Conservation (phyloP, 1,284 basidiomycete genomes). For the Moesziomyces globuligerus region DNA sequence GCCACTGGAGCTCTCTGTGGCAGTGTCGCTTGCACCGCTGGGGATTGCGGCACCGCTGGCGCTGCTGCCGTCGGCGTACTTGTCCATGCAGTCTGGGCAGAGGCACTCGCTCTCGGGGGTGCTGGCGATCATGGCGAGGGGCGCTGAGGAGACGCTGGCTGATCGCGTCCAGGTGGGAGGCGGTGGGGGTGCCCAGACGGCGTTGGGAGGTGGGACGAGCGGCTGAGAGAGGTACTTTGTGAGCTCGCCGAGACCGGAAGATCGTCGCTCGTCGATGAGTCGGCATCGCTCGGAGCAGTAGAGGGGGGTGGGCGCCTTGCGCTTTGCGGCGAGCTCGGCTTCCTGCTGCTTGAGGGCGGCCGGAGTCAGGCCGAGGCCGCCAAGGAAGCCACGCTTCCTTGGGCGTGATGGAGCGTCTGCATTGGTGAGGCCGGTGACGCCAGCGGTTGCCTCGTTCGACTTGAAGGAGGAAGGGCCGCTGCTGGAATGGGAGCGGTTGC, state of each 20-base stretch:
- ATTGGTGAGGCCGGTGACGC: constrained; percentile 7
- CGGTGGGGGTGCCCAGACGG: constrained; percentile 24
- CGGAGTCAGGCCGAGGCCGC: constrained; percentile 49
- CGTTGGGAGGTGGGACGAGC: constrained; percentile 15
- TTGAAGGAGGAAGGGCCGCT: constrained; percentile 44
- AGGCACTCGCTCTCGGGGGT: constrained; percentile 58
- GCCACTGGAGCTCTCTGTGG: constrained; percentile 55
- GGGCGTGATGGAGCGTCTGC: constrained; percentile 15
- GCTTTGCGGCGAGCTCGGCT: constrained; percentile 40
- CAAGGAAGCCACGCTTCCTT: constrained; percentile 50
- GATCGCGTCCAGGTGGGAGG: constrained; percentile 16
- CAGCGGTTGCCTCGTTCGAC: constrained; percentile 31
- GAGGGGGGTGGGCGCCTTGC: constrained; percentile 47
- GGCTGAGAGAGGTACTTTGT: constrained; percentile 52
- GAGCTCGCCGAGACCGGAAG: constrained; percentile 50
- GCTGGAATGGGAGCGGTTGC: constrained; percentile 42
- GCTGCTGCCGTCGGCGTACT: constrained; percentile 44
- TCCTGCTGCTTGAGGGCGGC: constrained; percentile 49
- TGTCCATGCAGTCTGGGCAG: constrained; percentile 58
- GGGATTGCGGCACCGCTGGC: constrained; percentile 51
- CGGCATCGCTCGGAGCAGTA: constrained; percentile 63
- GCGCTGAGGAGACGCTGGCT: constrained; percentile 35
- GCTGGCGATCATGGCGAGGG: constrained; percentile 13
- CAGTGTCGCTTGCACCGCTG: constrained; percentile 60
- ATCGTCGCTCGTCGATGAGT: constrained; percentile 54